phyloP scores from a whole-genome alignment of 768 basidiomycete species.

The Suillus luteus region DNA sequence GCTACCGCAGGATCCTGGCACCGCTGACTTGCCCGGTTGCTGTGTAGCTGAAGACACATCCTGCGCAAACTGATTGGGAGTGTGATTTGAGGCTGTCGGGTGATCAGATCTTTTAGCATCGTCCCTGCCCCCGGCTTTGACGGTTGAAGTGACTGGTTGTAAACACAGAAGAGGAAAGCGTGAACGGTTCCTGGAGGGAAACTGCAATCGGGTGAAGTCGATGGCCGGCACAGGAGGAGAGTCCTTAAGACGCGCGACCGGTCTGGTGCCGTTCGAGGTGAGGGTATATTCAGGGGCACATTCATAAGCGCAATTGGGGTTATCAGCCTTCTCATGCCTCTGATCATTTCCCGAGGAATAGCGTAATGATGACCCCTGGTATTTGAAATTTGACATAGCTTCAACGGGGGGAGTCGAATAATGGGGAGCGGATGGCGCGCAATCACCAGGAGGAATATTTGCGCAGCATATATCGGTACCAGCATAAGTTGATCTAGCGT shows the following conservation, averaged over 20 bases:
- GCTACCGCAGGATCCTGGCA: background rate
- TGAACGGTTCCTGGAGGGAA: constrained; percentile 14
- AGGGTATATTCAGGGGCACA: background rate
- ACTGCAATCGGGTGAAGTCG: constrained; percentile 30
- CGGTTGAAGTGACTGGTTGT: background rate
- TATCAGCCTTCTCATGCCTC: too few species aligned
- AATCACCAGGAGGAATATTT: background rate
- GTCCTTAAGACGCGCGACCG: too few species aligned
- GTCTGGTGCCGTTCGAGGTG: background rate
- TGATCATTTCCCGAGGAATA: background rate
- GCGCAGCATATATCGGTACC: background rate
- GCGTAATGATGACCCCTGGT: background rate
- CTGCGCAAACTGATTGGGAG: too few species aligned
- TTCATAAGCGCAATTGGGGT: background rate
- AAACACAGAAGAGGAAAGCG: constrained; percentile 14
- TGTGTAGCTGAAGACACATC: background rate
- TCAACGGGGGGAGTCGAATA: background rate
- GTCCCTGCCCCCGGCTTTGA: background rate
- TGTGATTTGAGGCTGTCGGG: too few species aligned
- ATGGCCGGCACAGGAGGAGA: constrained; percentile 22
- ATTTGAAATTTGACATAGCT: background rate
- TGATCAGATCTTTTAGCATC: background rate
- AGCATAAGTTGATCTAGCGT: background rate
- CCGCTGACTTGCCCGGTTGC: too few species aligned
- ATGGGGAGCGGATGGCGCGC: background rate